These are phyloP conservation scores for Steccherinum ochraceum DNA, from an alignment of 768 basidiomycete genomes.

Conservation along the genomic window DNA sequence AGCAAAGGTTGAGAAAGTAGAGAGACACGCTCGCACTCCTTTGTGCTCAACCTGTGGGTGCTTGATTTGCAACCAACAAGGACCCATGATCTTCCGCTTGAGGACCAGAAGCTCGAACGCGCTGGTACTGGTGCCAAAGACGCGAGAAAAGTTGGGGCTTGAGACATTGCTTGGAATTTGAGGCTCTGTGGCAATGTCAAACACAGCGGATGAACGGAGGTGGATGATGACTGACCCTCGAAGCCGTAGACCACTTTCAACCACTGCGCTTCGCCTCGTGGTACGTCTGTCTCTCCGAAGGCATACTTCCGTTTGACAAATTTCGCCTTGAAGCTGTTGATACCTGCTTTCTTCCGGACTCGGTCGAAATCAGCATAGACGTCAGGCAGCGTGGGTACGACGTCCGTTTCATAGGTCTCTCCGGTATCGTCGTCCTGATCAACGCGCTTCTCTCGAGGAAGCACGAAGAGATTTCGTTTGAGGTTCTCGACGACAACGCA, in stretches of 20 bases:
- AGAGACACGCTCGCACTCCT: conserved; percentile 48
- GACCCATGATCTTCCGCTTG: conserved; percentile 98
- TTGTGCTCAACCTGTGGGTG: conserved; percentile 68
- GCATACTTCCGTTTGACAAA: conserved; percentile 89
- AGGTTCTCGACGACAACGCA: conserved; percentile 83
- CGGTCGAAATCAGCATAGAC: conserved; percentile 82
- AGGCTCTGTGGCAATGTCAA: conserved; percentile 42
- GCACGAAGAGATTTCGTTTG: conserved; percentile 84
- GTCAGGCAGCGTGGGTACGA: conserved; percentile 61
- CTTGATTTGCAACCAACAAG: conserved; percentile 91
- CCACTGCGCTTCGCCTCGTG: conserved; percentile 77
- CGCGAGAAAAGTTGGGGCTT: conserved; percentile 78
- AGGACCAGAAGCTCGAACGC: conserved; percentile 91
- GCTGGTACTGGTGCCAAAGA: conserved; percentile 88
- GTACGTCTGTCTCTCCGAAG: conserved; percentile 81
- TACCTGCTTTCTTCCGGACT: conserved; percentile 62
- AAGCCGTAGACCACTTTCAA: conserved; percentile 92
- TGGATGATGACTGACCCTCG: conserved; percentile 46
- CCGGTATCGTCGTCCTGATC: conserved; percentile 53
- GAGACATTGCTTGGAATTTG: conserved; percentile 65
- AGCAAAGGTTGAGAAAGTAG: conserved; percentile 1
- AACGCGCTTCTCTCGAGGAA: conserved; percentile 66
- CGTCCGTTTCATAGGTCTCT: conserved; percentile 64
- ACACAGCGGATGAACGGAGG: not conserved
- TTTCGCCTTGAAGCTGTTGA: conserved; percentile 70